Evolutionary conservation across 129 eudicot species (phyloP).

Genomic region (Centrapalus pauciflorus): DNA sequence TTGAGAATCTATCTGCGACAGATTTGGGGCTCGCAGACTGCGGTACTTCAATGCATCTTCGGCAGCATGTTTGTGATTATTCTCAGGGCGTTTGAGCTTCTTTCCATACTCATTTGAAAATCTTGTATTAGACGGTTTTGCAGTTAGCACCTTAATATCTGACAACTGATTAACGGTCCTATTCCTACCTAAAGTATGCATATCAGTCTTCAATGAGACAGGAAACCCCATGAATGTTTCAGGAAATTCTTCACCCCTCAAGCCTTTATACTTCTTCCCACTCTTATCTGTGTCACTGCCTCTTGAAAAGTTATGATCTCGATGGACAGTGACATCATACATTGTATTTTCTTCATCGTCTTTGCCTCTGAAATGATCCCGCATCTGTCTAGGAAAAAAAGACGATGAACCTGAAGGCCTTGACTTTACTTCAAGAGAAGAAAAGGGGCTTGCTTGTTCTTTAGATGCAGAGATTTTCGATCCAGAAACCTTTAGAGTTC

Average conservation of each 20-base stretch:
- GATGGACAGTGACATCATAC: slow-evolving; percentile 61
- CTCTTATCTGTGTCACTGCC: slow-evolving; percentile 32
- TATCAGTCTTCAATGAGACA: slow-evolving; percentile 34
- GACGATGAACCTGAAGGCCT: slow-evolving; percentile 38
- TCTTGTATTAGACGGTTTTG: slow-evolving; percentile 66
- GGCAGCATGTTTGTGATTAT: slow-evolving; percentile 33
- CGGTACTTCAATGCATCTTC: slow-evolving; percentile 47
- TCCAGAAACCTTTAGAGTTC: slow-evolving; percentile 52
- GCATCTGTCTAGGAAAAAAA: slow-evolving; percentile 21
- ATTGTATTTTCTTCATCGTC: slow-evolving; percentile 44
- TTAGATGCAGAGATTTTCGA: slow-evolving; percentile 34
- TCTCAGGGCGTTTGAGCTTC: slow-evolving; percentile 41
- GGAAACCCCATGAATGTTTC: slow-evolving; percentile 42
- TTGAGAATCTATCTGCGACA: slow-evolving; percentile 39
- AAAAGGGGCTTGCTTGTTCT: slow-evolving; percentile 30
- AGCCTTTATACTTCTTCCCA: slow-evolving; percentile 41
- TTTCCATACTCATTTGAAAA: slow-evolving; percentile 43
- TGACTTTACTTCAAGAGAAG: slow-evolving; percentile 35
- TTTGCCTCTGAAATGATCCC: slow-evolving; percentile 37
- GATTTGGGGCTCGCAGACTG: slow-evolving; percentile 33
- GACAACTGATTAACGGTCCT: slow-evolving; percentile 66
- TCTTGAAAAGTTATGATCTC: slow-evolving; percentile 40
- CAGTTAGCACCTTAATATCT: slow-evolving; percentile 70
- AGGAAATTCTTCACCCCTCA: slow-evolving; percentile 40
- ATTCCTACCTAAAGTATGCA: slow-evolving; percentile 45